phyloP scores from a whole-genome alignment of 495 filamentous ascomycete genomes.

The Penicillium lagena region DNA sequence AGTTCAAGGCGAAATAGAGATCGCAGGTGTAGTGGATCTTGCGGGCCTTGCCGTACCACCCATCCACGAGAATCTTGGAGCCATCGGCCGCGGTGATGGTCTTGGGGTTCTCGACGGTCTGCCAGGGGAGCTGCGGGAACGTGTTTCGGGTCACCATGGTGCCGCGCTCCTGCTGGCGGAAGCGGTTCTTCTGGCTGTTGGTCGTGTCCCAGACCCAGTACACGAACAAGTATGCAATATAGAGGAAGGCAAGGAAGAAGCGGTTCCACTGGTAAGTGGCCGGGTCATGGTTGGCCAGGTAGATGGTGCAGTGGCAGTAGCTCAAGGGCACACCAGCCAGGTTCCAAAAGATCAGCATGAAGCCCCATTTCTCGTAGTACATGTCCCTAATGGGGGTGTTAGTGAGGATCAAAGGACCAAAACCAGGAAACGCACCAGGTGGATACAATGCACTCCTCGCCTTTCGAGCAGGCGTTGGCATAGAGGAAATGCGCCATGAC shows the following conservation, averaged over 20 bases:
- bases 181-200: conserved; percentile 95
- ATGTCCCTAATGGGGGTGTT: conserved; percentile 58
- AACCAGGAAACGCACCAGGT: conserved; percentile 60
- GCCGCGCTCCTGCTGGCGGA: conserved; percentile 76
- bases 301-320: conserved; percentile 96
- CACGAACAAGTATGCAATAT: conserved; percentile 68
- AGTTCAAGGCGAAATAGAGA: conserved; percentile 63
- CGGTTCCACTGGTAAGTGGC: conserved; percentile 75
- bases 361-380: conserved; percentile 99
- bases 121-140: conserved; percentile 94
- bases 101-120: conserved; percentile 77
- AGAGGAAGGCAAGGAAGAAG: conserved; percentile 58
- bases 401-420: background rate
- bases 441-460: conserved; percentile 87
- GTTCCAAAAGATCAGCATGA: conserved; percentile 99
- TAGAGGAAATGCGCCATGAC: conserved; percentile 93
- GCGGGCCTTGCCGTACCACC: conserved; percentile 90
- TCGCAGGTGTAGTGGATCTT: conserved; percentile 97
- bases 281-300: conserved; percentile 83
- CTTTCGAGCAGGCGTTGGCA: conserved; percentile 94
- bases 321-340: conserved; percentile 89
- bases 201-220: conserved; percentile 91
- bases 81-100: conserved; percentile 74
- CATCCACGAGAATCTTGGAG: conserved; percentile 77
- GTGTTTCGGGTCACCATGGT: conserved; percentile 64